Evolutionary conservation across 768 basidiomycete genomes (phyloP), one percentile per base, ranked within the genome.

Genomic region (Lactarius tabidus): DNA sequence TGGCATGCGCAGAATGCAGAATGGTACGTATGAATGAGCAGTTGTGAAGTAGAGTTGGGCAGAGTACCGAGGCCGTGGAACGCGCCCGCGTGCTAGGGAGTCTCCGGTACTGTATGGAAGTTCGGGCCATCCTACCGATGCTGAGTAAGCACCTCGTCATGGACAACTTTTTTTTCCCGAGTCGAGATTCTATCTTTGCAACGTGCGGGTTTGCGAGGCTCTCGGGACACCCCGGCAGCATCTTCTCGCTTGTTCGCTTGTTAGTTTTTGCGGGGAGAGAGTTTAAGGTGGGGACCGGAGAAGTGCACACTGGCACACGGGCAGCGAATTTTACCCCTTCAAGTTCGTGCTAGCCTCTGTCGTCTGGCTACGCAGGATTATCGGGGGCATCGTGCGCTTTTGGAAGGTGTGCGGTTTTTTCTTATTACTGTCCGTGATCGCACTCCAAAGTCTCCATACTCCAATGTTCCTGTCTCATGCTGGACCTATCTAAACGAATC

Each of bases 381-480:
- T 53, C 60, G 60, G 51, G 20, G 36, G 36, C 51, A 53, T 52
- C 53, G 36, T 38, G 38, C 60, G 45, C 51, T 31, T 38, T 53
- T 18, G 59, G 33, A 20, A 51, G 14, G 48, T 15, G 26, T 51
- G 26, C 15, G 23, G n/a, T n/a, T 51, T 2, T 26, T 28, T 14
- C 48, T 51, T 51, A 23, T n/a, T 48, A 12, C 20, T 48, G 2
- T 26, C 48, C 48, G 48, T 51, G 48, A 15, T 51, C 48, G 23
- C 45, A 48, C 12, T 14, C 6, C 33, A 33, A 33, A 33, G 33
- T 33, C 33, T 33, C 33, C 33, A 33, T 33, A 6, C 38, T 38
- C 38, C 14, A 51, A 51, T 51, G 48, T n/a, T 48, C 23, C 43
- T 23, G 10, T 48, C 10, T 2, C 14, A 9, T 3, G 9, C 23